Evolutionary conservation across 768 basidiomycete species (phyloP).

Genomic region (Leccinum subgranulosum): DNA sequence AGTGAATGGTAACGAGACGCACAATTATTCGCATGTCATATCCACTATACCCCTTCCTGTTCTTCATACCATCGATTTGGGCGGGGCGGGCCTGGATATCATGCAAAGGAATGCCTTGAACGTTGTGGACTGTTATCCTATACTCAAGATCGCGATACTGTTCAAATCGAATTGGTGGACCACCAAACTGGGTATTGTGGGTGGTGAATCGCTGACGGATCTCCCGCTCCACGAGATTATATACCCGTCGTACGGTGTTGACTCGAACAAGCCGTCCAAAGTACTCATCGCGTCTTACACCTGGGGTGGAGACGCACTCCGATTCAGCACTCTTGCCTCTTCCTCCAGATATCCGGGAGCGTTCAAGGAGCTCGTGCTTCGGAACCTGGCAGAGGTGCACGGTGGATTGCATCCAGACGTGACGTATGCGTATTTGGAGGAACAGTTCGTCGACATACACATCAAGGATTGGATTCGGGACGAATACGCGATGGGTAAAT

Average conservation of each 20-base stretch:
- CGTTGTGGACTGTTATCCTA: not conserved
- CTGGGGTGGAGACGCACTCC: not conserved
- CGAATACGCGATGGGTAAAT: not conserved
- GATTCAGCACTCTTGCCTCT: not conserved
- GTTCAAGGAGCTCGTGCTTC: not conserved
- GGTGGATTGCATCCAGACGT: not conserved
- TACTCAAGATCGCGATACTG: not conserved
- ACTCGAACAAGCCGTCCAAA: not conserved
- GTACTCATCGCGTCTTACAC: not conserved
- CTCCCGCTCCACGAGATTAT: not conserved
- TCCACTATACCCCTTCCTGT: not conserved
- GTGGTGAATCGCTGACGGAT: not conserved
- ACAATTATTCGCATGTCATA: not conserved
- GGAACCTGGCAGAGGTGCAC: not conserved
- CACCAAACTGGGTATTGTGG: not conserved
- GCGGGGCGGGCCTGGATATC: not conserved
- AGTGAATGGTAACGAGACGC: not conserved
- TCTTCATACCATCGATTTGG: not conserved
- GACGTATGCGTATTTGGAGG: not conserved
- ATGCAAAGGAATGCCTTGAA: not conserved
- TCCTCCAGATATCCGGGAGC: not conserved
- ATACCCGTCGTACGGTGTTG: not conserved
- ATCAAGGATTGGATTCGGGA: not conserved
- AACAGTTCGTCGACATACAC: not conserved
- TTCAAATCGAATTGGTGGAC: not conserved